Evolutionary conservation across 805 yeast species (phyloP), one percentile per base, ranked within the genome.

Genomic region (Schwanniomyces vanrijiae): DNA sequence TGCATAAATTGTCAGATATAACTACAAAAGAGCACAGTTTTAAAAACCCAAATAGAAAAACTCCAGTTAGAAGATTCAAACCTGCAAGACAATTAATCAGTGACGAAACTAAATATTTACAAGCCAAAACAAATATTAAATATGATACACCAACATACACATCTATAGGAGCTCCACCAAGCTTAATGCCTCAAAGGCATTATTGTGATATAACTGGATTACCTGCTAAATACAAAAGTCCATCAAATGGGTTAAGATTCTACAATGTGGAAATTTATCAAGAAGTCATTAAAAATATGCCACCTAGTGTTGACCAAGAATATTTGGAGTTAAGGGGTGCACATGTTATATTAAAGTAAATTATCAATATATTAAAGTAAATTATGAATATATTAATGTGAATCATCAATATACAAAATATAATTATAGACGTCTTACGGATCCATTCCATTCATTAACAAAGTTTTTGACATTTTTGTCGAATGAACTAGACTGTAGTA

Each of bases 151-250:
- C 90, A 9, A 87, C 92, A 0, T 88, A 81, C 64, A 77, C 82
- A 50, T 79, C 84, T 33, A 69, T 91, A 5, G 81, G 81, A 24
- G 96, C 96, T 0, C 96, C 96, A 2, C 98, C 98, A 0, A 86
- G 94, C 3, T 67, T 90, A 53, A 78, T 73, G 52, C 98, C 98
- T 0, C 70, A 76, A 14, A 89, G 86, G 68, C 85, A 83, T 52
- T 91, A 90, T 67, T 92, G 99, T 65, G 99, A 94, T 61, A 83
- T 92, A 41, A 92, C 98, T 0, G 99, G 99, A 0, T 71, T 92
- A 18, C 84, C 81, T 42, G 92, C 90, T 0, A 77, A 69, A 25
- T 92, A 92, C 72, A 84, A 80, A 60, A 77, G 85, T 21, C 94
- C 94, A 0, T 76, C 84, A 21, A 86, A 82, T 57, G 86, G 86